A percentile compares a stretch with the other conserved stretches of the same genome.
phyloP scores from a whole-genome alignment of 768 basidiomycete genomes.

The Serendipita sp. region DNA sequence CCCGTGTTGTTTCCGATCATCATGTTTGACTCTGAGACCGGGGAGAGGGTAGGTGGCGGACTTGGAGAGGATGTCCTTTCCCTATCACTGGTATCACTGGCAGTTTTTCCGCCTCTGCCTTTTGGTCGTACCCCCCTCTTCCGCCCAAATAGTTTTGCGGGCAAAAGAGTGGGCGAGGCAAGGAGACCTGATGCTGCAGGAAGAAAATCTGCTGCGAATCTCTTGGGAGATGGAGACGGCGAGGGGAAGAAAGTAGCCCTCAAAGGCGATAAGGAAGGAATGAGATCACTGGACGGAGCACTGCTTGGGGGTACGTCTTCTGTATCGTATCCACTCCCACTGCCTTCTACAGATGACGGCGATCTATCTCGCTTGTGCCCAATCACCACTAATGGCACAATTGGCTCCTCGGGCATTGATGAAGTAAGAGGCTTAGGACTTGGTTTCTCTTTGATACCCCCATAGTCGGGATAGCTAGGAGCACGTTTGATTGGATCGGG shows the following conservation, averaged over 20 bases:
- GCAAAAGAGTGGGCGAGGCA: background rate
- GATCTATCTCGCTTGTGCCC: background rate
- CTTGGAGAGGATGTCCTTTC: background rate
- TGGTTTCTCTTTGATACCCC: too few species aligned
- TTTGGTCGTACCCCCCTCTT: background rate
- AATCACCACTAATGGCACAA: background rate
- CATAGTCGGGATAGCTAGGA: background rate
- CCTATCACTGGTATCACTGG: background rate
- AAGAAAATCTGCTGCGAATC: background rate
- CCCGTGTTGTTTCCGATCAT: too few species aligned
- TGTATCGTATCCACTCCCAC: background rate
- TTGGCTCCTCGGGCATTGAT: background rate
- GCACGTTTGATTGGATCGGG: background rate
- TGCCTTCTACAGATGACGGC: background rate
- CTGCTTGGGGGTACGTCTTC: conserved; percentile 5
- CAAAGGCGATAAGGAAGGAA: background rate
- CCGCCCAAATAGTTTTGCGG: background rate
- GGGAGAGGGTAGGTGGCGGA: background rate
- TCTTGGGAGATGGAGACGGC: background rate
- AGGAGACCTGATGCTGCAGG: background rate
- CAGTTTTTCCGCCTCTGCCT: too few species aligned
- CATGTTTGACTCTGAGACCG: background rate
- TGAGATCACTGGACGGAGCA: background rate
- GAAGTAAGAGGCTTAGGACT: background rate
- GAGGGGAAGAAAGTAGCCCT: background rate